Percentiles rank a stretch among this genome's conserved stretches.
phyloP scores from a whole-genome alignment of 2,329 filamentous ascomycete species.

The Mycosphaerella sp. region DNA sequence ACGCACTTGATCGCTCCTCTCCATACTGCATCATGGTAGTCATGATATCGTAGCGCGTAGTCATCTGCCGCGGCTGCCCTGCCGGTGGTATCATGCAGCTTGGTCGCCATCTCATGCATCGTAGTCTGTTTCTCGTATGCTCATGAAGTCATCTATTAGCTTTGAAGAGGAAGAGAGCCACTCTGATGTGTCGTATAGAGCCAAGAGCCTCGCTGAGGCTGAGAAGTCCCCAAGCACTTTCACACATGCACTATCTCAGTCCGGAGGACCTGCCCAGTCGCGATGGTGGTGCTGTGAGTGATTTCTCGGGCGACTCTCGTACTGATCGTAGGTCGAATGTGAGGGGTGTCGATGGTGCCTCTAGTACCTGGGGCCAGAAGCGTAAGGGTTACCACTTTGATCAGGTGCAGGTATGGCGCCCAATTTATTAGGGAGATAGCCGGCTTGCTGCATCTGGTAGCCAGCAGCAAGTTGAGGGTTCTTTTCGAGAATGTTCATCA shows the following conservation, averaged over 20 bases:
- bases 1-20: background rate
- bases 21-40: background rate
- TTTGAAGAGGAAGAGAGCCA: background rate
- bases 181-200: background rate
- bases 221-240: background rate
- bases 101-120: slow-evolving; percentile 8
- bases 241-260: background rate
- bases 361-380: slow-evolving; percentile 21
- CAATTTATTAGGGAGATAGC: slow-evolving; percentile 8
- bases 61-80: slow-evolving; percentile 7
- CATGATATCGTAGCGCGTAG: slow-evolving; percentile 11
- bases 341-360: background rate
- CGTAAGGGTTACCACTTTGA: slow-evolving; percentile 33
- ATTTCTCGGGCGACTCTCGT: slow-evolving; percentile 2
- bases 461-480: slow-evolving; percentile 29
- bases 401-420: slow-evolving; percentile 22
- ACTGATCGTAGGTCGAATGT: background rate
- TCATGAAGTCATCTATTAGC: slow-evolving; percentile 5
- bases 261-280: slow-evolving; percentile 2
- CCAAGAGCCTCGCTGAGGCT: background rate
- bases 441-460: slow-evolving; percentile 23
- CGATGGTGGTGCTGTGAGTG: background rate
- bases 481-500: slow-evolving; percentile 32
- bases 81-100: slow-evolving; percentile 15
- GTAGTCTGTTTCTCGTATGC: slow-evolving; percentile 9